Conservation (phyloP, 106 monocot species). For the Agapanthus africanus region DNA sequence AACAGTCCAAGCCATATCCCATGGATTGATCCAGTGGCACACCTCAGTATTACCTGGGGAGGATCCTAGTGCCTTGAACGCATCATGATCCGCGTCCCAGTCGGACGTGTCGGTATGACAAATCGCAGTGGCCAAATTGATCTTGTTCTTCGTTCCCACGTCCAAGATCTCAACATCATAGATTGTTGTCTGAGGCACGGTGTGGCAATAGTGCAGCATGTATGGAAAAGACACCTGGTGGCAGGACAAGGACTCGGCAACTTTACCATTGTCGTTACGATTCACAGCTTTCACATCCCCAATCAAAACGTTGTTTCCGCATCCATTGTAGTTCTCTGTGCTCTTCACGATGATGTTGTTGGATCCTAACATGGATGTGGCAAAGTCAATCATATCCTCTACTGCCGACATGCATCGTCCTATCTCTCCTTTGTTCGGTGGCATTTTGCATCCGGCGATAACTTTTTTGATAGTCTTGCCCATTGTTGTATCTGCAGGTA, state of each 20-base stretch:
- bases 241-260: constrained; percentile 66
- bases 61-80: constrained; percentile 68
- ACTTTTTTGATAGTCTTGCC: too few relatives aligned
- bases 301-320: too few relatives aligned
- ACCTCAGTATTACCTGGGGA: constrained; percentile 71
- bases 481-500: too few relatives aligned
- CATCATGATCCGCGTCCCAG: constrained; percentile 73
- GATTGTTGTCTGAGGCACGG: constrained; percentile 76
- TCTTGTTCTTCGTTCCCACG: constrained; percentile 33
- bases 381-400: too few relatives aligned
- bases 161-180: constrained; percentile 62
- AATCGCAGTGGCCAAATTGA: constrained; percentile 74
- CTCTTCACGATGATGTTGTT: too few relatives aligned
- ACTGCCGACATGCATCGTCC: too few relatives aligned
- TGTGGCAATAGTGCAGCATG: constrained; percentile 83
- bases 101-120: constrained; percentile 90
- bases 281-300: constrained; percentile 58
- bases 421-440: too few relatives aligned
- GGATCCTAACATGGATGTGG: too few relatives aligned
- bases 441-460: too few relatives aligned
- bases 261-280: constrained; percentile 59
- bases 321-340: too few relatives aligned
- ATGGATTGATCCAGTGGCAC: constrained; percentile 79
- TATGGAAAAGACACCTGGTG: constrained; percentile 88
- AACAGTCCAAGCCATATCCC: constrained; percentile 97